Base-by-base conservation (phyloP, 495 filamentous ascomycete genomes). In the Halenospora varia region DNA sequence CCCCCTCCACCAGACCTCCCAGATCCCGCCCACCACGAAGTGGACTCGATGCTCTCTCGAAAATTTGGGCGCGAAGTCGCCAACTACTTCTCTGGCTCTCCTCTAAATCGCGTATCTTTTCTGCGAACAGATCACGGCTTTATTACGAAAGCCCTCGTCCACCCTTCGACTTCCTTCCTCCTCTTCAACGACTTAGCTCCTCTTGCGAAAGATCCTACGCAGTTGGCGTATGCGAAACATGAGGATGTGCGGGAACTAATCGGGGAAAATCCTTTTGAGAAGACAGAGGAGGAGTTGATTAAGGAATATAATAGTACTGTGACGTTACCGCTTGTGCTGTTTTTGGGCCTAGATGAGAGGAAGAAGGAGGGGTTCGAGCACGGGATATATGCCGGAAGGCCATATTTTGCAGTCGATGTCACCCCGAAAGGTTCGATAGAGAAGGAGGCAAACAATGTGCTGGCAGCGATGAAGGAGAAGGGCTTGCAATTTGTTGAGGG, bases 41-140 rank as follows among this genome's bases (percentile, higher is more conserved):
- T 88, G 65, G 84, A 92, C 75, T 90, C 88, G 6, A 92, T 92
- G 84, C 75, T 98, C 62, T 83, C 87, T 44, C 80, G 86, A 48
- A 94, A 88, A 58, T 97, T 96, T 71, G 94, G 94, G 64, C 86
- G 78, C 62, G 94, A 97, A 74, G 84, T 90, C 11, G 84, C 87
- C 62, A 97, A 98, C 75, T 98, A 97, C 80, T 97, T 96, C 76
- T 88, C 90, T 56, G 90, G 92, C 80, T 72, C 69, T 48, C 77
- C 77, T 0, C 61, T 82, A 24, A 82, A 82, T 64, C 73, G 80
- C 3, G 78, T 97, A 2, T 92, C 90, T 1, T 98, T 97, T 69
- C 77, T 97, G 40, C 88, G 94, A 23, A 75, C 77, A 17, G 87
- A 96, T 59, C 83, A 92, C 61, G 65, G 69, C 2, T 98, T 97